These are phyloP conservation scores for Trichodelitschia bisporula DNA, from an alignment of 495 filamentous ascomycete genomes.

Conservation along the genomic window DNA sequence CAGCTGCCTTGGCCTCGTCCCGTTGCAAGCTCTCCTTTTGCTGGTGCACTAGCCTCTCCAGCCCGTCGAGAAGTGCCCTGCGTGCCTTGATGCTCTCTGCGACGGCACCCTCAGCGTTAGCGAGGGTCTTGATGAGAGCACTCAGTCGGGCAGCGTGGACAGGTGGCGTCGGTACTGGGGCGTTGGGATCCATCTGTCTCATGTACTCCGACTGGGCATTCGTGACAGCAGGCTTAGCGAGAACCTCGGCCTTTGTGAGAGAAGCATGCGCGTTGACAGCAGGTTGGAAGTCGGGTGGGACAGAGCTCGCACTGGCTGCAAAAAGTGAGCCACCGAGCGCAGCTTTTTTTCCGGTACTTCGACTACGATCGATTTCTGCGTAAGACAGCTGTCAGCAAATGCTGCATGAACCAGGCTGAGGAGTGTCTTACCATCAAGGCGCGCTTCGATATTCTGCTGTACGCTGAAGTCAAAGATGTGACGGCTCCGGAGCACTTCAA, in stretches of 20 bases:
- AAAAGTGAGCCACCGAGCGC: constrained; percentile 49
- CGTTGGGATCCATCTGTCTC: constrained; percentile 46
- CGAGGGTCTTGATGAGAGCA: constrained; percentile 63
- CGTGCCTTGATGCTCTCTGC: constrained; percentile 78
- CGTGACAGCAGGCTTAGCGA: constrained; percentile 32
- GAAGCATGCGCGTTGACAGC: constrained; percentile 46
- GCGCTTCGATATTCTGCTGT: constrained; percentile 50
- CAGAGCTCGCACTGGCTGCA: constrained; percentile 17
- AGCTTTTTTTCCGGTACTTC: constrained; percentile 37
- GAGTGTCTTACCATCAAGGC: constrained; percentile 39
- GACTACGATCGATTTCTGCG: constrained; percentile 56
- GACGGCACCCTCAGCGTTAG: constrained; percentile 76
- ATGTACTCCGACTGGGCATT: constrained; percentile 58
- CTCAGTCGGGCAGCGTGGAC: constrained; percentile 81
- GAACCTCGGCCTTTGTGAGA: constrained; percentile 40
- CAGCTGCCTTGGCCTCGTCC: constrained; percentile 37
- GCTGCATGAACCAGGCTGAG: neutral
- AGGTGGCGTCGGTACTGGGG: constrained; percentile 44
- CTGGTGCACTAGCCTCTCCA: constrained; percentile 58
- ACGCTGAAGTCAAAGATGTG: constrained; percentile 62
- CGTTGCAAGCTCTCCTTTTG: constrained; percentile 41
- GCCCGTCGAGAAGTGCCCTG: constrained; percentile 42
- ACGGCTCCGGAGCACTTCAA: constrained; percentile 82
- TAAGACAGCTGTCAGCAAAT: neutral
- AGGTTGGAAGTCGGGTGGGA: constrained; percentile 54